Evolutionary conservation across 2,329 filamentous ascomycete species (phyloP), one percentile per base, ranked within the genome.

Genomic region (Neofusicoccum kwambonambiense): DNA sequence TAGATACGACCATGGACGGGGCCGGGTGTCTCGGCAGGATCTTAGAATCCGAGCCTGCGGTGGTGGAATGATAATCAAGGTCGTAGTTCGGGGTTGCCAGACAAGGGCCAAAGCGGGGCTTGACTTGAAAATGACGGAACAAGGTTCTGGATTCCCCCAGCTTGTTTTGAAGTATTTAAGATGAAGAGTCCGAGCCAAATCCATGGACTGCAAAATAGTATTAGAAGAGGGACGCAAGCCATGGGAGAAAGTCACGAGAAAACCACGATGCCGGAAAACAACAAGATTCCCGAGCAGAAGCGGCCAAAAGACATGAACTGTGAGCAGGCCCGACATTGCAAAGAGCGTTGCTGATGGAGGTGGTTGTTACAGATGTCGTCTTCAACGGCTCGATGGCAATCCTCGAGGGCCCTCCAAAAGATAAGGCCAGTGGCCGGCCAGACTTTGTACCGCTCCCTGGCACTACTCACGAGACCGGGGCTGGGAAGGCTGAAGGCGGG

Each of bases 381-480:
- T 60, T 60, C 27, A 60, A 60, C 56, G 41, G 34, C 9, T 60
- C 56, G 4, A 31, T 47, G 11, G 56, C 56, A 15, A 45, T 60
- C 22, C 56, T 60, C 31, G 56, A 60, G 15, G 56, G 56, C 11
- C 41, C 56, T 34, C n/a, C 56, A 4, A n/a, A 47, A 19, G 13
- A 45, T 12, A n/a, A 9, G 15, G 12, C 22, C 11, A 17, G 2
- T 11, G 56, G 41, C 15, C 8, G 27, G 34, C 22, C 6, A n/a
- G n/a, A 37, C 9, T 19, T 35, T n/a, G 22, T 41, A 9, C 22
- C 56, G 8, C 19, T 45, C 4, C 41, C 22, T 4, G 37, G 35
- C 3, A 15, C 19, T 1, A 13, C 4, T 4, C 3, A 6, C 9
- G 54, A 45, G 6, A 58, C 15, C 2, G 31, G 27, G 15, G 11